phyloP scores from a whole-genome alignment of 352 stramenopile genomes.

The Globisporangium cylindrosporum region DNA sequence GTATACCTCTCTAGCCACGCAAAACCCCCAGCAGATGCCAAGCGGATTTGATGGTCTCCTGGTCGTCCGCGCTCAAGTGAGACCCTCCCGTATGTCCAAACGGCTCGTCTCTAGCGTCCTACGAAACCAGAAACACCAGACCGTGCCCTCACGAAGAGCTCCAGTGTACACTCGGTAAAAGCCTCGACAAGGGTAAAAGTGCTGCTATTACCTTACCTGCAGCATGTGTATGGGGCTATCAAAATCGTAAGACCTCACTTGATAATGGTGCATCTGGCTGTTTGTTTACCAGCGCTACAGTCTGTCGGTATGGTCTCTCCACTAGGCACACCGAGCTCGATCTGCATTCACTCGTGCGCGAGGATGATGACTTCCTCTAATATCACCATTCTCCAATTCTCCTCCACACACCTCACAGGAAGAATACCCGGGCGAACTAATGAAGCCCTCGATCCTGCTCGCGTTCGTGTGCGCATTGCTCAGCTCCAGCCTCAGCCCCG shows the following conservation, averaged over 20 bases:
- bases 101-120: neutral
- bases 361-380: neutral
- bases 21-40: neutral
- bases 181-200: neutral
- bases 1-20: neutral
- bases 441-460: slow-evolving; percentile 4
- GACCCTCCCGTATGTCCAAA: neutral
- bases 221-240: neutral
- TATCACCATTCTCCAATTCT: slow-evolving; percentile 5
- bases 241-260: neutral
- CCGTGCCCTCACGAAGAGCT: neutral
- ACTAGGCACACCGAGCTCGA: neutral
- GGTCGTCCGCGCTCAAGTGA: neutral
- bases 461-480: slow-evolving; percentile 2
- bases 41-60: neutral
- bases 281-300: neutral
- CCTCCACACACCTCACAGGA: neutral
- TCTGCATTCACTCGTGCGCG: neutral
- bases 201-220: neutral
- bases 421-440: neutral
- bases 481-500: neutral
- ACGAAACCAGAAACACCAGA: neutral
- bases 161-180: neutral
- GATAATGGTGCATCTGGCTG: neutral
- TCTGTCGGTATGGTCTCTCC: neutral